Base-by-base conservation (phyloP, 1,139 yeast species). In the Suzukiozyma palmioleophila region DNA sequence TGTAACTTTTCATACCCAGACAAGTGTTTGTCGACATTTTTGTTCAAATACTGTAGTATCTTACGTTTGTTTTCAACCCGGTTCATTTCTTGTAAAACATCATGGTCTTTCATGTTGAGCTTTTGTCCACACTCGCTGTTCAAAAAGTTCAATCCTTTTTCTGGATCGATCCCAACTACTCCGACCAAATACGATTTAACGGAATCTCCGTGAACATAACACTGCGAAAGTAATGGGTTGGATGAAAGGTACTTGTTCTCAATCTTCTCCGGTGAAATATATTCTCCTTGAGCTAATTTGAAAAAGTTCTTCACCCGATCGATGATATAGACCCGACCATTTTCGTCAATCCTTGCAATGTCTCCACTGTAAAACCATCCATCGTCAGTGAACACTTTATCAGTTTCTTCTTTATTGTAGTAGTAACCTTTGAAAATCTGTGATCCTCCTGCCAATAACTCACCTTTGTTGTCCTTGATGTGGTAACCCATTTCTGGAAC, bases 181-280 rank as follows among this genome's bases (percentile, higher is more conserved):
- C 79, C 87, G 7, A 84, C 81, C 41, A 83, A 58, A 50, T 53
- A 81, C 2, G 75, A 66, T 50, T 77, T 68, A 25, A 74, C 59
- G 0, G 87, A 74, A 51, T 79, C 75, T 5, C 90, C 90, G 49
- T 79, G 61, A 10, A 62, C 62, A 40, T 53, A 63, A 12, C 63
- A 41, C 44, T 64, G 69, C 33, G 54, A 45, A 18, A 65, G 44
- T 10, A 48, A 39, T 3, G 69, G 59, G 41, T 60, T 60, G 3
- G 52, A 45, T 3, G 65, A 52, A 28, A 64, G 48, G 43, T 64
- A 65, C 24, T 54, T 43, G 39, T 62, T 64, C 45, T 65, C 71
- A 15, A 65, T 54, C 43, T 56, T 57, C 43, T 65, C 71, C 0
- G 71, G 71, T 2, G 68, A 59, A 8, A 65, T 54, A 41, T 56